Evolutionary conservation across 331 rosid genomes (phyloP).

Genomic region (Pyracantha coccinea): DNA sequence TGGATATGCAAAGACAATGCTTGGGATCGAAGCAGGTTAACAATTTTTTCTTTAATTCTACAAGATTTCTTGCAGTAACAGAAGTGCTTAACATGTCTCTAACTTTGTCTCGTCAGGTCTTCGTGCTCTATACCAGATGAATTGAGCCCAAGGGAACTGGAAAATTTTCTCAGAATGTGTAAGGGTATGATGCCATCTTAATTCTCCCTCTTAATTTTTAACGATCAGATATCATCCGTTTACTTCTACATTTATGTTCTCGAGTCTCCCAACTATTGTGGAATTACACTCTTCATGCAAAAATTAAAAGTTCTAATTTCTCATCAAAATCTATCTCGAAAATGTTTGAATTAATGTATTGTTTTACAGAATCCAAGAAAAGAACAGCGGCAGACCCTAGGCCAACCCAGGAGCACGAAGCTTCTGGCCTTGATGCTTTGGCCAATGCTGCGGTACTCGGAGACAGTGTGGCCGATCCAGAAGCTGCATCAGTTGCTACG

Average conservation of each 20-base stretch:
- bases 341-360: background rate
- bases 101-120: conserved; percentile 48
- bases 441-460: conserved; percentile 87
- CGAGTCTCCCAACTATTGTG: background rate
- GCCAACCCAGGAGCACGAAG: conserved; percentile 49
- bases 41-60: conserved; percentile 2
- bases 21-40: conserved; percentile 90
- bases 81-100: conserved; percentile 13
- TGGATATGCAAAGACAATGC: conserved; percentile 78
- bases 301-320: background rate
- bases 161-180: conserved; percentile 65
- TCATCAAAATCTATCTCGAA: background rate
- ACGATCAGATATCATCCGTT: background rate
- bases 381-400: conserved; percentile 40
- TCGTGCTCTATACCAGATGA: conserved; percentile 86
- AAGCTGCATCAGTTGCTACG: conserved; percentile 59
- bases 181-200: conserved; percentile 47
- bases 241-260: background rate
- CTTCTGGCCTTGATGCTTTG: conserved; percentile 90
- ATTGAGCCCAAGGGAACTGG: conserved; percentile 72
- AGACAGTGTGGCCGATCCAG: conserved; percentile 53
- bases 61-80: conserved; percentile 7
- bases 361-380: conserved; percentile 60
- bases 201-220: background rate
- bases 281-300: background rate